Evolutionary conservation across 768 basidiomycete genomes (phyloP), one percentile per base, ranked within the genome.

Genomic region (Pisolithus albus): DNA sequence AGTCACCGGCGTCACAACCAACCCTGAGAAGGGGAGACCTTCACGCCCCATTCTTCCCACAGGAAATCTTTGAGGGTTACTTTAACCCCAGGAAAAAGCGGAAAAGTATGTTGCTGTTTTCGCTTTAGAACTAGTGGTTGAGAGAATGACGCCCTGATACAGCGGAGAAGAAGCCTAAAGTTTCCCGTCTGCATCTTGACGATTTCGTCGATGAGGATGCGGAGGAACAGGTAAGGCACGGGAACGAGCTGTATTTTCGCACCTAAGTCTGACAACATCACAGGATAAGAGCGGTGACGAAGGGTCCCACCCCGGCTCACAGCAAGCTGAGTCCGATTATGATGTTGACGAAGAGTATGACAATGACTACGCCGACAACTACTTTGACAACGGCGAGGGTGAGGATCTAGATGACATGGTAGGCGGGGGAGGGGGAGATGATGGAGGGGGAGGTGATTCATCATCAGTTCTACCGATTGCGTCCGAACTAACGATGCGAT

Each of bases 331-430:
- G 38, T 82, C 80, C 23, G 88, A 92, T 64, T 91, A 91, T 61
- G 89, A 91, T 56, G 86, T 88, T 19, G 86, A 91, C 30, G 91
- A 94, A 65, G 89, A 91, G 59, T 90, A 92, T 61, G 90, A 92
- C 66, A 91, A 92, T 57, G 90, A 92, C 56, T 92, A 92, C 55
- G 89, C 85, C 3, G 86, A 87, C 55, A 89, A 92, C 63, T 92
- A 92, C 74, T 92, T 92, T 63, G 89, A 92, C 65, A 91, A 90
- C 49, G 89, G 89, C 16, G 89, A 91, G 67, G 83, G 75, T 4
- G 89, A 92, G 48, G 87, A 92, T 60, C 66, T 78, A 50, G 90
- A 92, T 59, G 84, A 89, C 59, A 65, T 88, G 19, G 88, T 84
- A 5, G 89, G 79, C 8, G 84, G 81, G 0, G 84, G 76, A 9